phyloP scores from a whole-genome alignment of 2,329 filamentous ascomycete genomes.

The Boeremia exigua region DNA sequence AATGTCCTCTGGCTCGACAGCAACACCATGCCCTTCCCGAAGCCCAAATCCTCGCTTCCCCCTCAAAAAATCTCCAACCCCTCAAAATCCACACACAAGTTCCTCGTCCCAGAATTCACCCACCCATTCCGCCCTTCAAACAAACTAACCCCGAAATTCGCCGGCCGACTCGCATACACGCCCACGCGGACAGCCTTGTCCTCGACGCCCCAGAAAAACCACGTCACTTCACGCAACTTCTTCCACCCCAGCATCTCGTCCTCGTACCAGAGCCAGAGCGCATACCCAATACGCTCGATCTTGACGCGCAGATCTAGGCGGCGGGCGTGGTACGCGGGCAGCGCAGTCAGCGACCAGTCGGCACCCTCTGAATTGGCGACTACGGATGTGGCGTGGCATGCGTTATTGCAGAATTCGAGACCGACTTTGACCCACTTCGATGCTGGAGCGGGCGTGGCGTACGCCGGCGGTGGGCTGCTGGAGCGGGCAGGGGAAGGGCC shows the following conservation, averaged over 20 bases:
- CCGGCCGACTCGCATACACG: slow-evolving; percentile 64
- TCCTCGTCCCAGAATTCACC: slow-evolving; percentile 35
- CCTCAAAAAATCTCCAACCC: slow-evolving; percentile 48
- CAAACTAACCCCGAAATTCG: slow-evolving; percentile 51
- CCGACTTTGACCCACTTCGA: slow-evolving; percentile 68
- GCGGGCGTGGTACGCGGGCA: slow-evolving; percentile 51
- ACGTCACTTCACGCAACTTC: slow-evolving; percentile 65
- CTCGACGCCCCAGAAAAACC: slow-evolving; percentile 66
- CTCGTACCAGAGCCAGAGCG: slow-evolving; percentile 65
- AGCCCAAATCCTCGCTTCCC: background rate
- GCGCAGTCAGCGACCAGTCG: slow-evolving; percentile 62
- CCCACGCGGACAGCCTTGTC: slow-evolving; percentile 65
- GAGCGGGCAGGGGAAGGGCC: slow-evolving; percentile 21
- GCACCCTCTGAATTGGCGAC: slow-evolving; percentile 64
- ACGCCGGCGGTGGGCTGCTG: slow-evolving; percentile 41
- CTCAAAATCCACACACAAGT: slow-evolving; percentile 51
- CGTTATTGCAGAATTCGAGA: slow-evolving; percentile 62
- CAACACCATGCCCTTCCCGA: background rate
- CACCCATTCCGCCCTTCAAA: slow-evolving; percentile 43
- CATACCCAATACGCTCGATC: slow-evolving; percentile 62
- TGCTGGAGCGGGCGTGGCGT: slow-evolving; percentile 47
- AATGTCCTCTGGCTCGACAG: too few species aligned
- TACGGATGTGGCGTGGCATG: slow-evolving; percentile 62
- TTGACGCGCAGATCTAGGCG: slow-evolving; percentile 61
- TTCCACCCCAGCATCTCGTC: slow-evolving; percentile 56